phyloP scores from a whole-genome alignment of 148 eudicot genomes.

The Silene latifolia region DNA sequence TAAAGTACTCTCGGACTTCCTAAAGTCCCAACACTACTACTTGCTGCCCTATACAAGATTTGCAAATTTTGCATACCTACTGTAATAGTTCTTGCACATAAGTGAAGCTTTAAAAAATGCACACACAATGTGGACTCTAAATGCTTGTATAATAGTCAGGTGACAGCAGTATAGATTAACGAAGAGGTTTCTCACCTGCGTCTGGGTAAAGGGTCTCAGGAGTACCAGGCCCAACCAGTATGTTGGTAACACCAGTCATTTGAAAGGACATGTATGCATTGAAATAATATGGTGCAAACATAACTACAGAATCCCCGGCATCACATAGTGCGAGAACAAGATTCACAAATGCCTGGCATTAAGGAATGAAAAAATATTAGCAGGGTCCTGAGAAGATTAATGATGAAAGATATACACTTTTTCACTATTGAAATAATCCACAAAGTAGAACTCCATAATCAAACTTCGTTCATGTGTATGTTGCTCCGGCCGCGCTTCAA shows the following conservation, averaged over 20 bases:
- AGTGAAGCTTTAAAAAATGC: neutral
- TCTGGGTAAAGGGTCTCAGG: constrained; percentile 81
- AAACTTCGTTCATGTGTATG: neutral
- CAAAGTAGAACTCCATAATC: neutral
- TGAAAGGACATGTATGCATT: constrained; percentile 99
- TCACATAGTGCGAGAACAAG: constrained; percentile 93
- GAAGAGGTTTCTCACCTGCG: constrained; percentile 58
- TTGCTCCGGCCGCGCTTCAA: neutral
- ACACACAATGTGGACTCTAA: neutral
- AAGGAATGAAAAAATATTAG: neutral
- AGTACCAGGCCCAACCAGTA: constrained; percentile 91
- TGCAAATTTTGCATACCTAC: neutral
- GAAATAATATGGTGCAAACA: constrained; percentile 99
- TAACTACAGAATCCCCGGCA: constrained; percentile 95
- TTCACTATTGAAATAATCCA: neutral
- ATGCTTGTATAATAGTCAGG: neutral
- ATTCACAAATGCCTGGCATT: constrained; percentile 84
- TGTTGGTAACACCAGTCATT: constrained; percentile 93
- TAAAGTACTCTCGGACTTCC: too few relatives aligned
- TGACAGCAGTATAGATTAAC: neutral
- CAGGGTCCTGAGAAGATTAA: neutral
- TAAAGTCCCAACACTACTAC: neutral
- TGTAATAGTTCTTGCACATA: neutral
- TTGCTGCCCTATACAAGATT: neutral
- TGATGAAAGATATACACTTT: neutral